Conservation (phyloP, 768 basidiomycete species). For the Hypholoma sublateritium region DNA sequence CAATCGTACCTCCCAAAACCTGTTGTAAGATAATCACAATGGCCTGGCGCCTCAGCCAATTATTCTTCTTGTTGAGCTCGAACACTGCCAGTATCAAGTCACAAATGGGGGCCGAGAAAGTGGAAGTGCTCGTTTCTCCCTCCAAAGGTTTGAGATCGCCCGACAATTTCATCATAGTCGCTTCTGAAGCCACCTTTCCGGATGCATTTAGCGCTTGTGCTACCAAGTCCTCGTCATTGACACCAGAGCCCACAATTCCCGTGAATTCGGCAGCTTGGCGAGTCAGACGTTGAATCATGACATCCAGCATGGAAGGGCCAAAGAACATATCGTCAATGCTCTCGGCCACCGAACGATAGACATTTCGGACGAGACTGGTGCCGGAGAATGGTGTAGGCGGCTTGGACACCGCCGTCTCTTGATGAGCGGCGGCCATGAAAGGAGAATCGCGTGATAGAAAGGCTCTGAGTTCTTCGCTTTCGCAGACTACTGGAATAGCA, state of each 20-base stretch:
- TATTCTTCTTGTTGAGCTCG: conserved; percentile 93
- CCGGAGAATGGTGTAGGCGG: conserved; percentile 55
- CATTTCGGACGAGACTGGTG: conserved; percentile 75
- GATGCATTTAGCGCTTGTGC: conserved; percentile 74
- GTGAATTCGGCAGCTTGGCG: conserved; percentile 88
- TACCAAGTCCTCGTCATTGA: conserved; percentile 84
- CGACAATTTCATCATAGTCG: conserved; percentile 69
- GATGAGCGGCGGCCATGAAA: conserved; percentile 57
- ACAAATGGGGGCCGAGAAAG: conserved; percentile 92
- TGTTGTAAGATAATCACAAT: conserved; percentile 97
- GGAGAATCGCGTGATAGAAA: conserved; percentile 91
- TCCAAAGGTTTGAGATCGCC: conserved; percentile 80
- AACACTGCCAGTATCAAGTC: conserved; percentile 92
- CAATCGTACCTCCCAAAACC: conserved; percentile 92
- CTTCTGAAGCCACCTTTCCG: conserved; percentile 64
- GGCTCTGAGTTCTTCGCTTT: conserved; percentile 75
- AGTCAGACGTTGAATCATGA: conserved; percentile 88
- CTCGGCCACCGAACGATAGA: conserved; percentile 90
- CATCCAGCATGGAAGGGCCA: conserved; percentile 93
- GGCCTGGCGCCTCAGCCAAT: conserved; percentile 94
- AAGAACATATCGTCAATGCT: conserved; percentile 98
- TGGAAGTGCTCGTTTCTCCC: conserved; percentile 86
- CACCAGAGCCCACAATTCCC: conserved; percentile 75
- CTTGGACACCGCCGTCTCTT: conserved; percentile 36
- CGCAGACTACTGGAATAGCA: conserved; percentile 72